Percentiles rank a stretch among this genome's conserved stretches.
These are phyloP conservation scores for Simplicillium aogashimaense DNA, from an alignment of 2,329 filamentous ascomycete species.

Conservation along the genomic window DNA sequence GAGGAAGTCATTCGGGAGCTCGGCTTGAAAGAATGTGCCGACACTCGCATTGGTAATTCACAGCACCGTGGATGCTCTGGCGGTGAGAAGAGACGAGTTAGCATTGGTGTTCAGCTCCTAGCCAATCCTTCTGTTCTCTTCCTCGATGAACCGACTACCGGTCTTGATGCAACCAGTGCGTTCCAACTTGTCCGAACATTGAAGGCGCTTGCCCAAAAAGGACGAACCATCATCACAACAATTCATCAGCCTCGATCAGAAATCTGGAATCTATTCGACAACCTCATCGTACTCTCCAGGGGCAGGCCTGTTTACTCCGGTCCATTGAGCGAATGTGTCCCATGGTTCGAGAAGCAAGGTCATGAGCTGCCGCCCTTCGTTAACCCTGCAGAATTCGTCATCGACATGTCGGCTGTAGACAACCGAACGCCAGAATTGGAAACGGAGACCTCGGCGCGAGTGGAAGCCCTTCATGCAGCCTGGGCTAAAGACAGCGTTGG, in stretches of 20 bases:
- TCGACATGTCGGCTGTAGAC: constrained; percentile 66
- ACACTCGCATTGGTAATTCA: constrained; percentile 63
- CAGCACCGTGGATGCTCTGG: constrained; percentile 68
- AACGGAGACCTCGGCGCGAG: constrained; percentile 43
- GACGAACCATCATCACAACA: constrained; percentile 61
- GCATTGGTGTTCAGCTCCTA: constrained; percentile 70
- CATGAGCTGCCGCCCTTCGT: constrained; percentile 59
- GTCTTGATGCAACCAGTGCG: constrained; percentile 67
- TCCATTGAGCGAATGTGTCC: constrained; percentile 41
- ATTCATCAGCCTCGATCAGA: constrained; percentile 73
- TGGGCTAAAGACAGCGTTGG: constrained; percentile 39
- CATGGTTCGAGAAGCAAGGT: constrained; percentile 53
- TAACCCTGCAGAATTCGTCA: constrained; percentile 68
- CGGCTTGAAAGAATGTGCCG: constrained; percentile 65
- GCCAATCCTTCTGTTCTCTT: constrained; percentile 70
- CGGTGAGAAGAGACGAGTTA: constrained; percentile 67
- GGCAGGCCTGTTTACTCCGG: constrained; percentile 63
- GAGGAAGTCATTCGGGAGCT: constrained; percentile 70
- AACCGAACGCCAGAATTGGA: constrained; percentile 61
- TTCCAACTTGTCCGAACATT: constrained; percentile 64
- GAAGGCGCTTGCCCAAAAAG: constrained; percentile 56
- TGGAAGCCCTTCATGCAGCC: constrained; percentile 48
- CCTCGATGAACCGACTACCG: constrained; percentile 71
- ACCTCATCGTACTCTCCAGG: constrained; percentile 56
- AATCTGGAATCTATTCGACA: constrained; percentile 71